phyloP scores from a whole-genome alignment of 192 early-diverging fungal species.

The Phlyctochytrium planicorne region DNA sequence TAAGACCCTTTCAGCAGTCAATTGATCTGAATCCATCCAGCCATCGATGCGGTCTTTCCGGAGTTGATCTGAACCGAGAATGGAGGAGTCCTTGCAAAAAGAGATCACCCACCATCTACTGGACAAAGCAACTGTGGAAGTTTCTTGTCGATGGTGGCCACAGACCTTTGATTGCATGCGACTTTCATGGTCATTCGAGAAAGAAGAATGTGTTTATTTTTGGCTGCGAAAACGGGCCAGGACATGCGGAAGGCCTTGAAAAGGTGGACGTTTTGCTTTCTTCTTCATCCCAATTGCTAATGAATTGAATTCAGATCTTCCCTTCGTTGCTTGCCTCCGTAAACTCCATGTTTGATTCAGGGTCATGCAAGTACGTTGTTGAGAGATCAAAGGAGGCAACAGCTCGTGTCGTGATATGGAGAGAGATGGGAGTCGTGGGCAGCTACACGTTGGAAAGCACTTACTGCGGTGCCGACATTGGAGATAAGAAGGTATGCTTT shows the following conservation, averaged over 20 bases:
- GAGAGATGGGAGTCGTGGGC: constrained; percentile 45
- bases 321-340: constrained; percentile 40
- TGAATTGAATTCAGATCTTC: constrained; percentile 38
- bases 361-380: constrained; percentile 36
- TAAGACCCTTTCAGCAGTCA: not conserved
- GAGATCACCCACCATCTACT: constrained; percentile 44
- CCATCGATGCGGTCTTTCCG: constrained; percentile 51
- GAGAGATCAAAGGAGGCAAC: constrained; percentile 50
- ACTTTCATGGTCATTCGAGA: constrained; percentile 56
- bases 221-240: constrained; percentile 44
- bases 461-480: constrained; percentile 50
- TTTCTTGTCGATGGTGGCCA: constrained; percentile 33
- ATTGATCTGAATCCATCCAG: not conserved
- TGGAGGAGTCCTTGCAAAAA: constrained; percentile 38
- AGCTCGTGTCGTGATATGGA: constrained; percentile 45
- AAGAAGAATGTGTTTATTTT: constrained; percentile 56
- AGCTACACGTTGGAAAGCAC: constrained; percentile 51
- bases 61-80: constrained; percentile 54
- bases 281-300: constrained; percentile 10
- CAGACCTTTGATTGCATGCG: constrained; percentile 42
- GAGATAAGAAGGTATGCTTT: constrained; percentile 40
- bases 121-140: constrained; percentile 45
- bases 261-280: constrained; percentile 20
- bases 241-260: constrained; percentile 37
- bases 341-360: constrained; percentile 44